Percentiles rank a stretch among this genome's conserved stretches.
Evolutionary conservation across 139 green algal genomes (phyloP).

Genomic region (Dunaliella primolecta): DNA sequence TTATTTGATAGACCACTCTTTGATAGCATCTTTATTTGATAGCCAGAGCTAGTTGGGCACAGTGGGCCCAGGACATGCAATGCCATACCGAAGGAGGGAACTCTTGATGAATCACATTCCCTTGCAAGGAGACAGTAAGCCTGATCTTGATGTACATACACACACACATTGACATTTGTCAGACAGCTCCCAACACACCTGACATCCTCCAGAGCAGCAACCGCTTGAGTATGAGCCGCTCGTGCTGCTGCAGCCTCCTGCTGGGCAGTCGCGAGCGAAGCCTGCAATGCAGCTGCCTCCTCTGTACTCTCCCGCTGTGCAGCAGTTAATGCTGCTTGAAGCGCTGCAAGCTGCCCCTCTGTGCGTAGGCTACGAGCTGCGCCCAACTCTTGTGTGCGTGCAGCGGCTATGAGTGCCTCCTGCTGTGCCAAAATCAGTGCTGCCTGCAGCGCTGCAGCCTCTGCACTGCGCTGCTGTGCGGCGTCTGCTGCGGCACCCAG

Average conservation of each 20-base stretch:
- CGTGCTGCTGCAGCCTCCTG: background rate
- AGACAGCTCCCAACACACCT: background rate
- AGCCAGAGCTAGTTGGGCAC: too few relatives aligned
- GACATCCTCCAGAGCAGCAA: background rate
- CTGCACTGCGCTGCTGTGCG: background rate
- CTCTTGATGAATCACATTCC: too few relatives aligned
- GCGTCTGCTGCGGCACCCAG: background rate
- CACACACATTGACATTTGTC: too few relatives aligned
- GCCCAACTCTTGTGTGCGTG: background rate
- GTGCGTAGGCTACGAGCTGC: background rate
- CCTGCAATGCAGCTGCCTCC: background rate
- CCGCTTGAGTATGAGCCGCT: background rate
- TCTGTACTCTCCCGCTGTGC: background rate
- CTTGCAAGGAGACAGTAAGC: too few relatives aligned
- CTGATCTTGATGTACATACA: too few relatives aligned
- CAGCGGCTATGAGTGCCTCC: background rate
- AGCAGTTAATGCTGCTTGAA: background rate
- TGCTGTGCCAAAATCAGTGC: background rate
- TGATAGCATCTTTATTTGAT: too few relatives aligned
- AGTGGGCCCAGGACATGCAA: too few relatives aligned
- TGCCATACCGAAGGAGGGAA: too few relatives aligned
- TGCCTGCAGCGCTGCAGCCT: background rate
- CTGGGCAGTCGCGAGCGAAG: background rate
- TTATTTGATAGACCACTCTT: too few relatives aligned
- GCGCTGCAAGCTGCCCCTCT: background rate